Percentiles rank a stretch among this genome's conserved stretches.
Conservation (phyloP, 2,329 filamentous ascomycete genomes). For the Exophiala mesophila region DNA sequence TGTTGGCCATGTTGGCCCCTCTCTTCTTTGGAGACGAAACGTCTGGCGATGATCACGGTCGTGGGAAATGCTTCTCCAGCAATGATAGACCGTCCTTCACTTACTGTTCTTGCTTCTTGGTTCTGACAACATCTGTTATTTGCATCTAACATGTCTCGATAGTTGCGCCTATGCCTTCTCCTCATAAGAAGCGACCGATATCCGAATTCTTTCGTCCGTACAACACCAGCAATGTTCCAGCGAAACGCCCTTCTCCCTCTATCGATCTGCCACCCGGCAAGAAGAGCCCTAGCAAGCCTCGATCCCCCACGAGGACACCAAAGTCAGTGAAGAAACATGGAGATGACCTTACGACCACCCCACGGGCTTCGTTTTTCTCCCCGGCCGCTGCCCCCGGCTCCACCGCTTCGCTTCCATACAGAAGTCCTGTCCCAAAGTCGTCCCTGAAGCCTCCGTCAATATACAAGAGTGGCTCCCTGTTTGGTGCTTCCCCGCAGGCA, state of each 20-base stretch:
- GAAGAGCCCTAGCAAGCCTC: constrained; percentile 6
- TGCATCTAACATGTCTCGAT: constrained; percentile 8
- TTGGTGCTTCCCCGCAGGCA: constrained; percentile 3
- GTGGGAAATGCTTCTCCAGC: too few relatives aligned
- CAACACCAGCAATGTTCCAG: constrained; percentile 26
- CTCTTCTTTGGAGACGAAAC: too few relatives aligned
- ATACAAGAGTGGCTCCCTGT: constrained; percentile 10
- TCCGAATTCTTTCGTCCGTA: constrained; percentile 45
- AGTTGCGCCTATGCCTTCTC: constrained; percentile 15
- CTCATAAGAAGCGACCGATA: constrained; percentile 15
- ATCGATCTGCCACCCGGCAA: constrained; percentile 5
- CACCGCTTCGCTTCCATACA: constrained; percentile 15
- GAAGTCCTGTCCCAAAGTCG: constrained; percentile 13
- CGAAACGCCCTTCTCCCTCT: constrained; percentile 25
- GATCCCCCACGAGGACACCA: constrained; percentile 7
- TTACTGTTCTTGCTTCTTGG: too few relatives aligned
- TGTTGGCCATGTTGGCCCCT: too few relatives aligned
- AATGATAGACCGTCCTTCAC: too few relatives aligned
- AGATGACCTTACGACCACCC: constrained; percentile 5
- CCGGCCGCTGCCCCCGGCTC: constrained; percentile 11
- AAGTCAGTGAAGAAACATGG: constrained; percentile 3
- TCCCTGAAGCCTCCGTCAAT: constrained; percentile 11
- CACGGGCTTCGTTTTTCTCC: constrained; percentile 5
- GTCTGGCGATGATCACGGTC: too few relatives aligned
- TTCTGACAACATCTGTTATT: too few relatives aligned